Conservation (phyloP, 495 filamentous ascomycete species). For the Tuber umbilicatum region DNA sequence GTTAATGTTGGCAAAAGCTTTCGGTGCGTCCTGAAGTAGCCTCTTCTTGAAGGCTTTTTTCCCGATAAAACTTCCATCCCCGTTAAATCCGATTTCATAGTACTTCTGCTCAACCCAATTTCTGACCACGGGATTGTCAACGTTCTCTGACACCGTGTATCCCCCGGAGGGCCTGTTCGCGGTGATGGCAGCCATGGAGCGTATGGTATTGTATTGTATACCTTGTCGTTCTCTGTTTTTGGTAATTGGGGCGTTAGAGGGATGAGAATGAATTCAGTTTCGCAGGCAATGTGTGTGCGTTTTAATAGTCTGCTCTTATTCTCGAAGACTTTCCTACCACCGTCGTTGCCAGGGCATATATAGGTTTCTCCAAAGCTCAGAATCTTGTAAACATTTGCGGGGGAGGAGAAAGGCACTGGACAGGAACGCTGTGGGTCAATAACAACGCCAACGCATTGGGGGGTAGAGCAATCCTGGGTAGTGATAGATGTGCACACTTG, state of each 20-base stretch:
- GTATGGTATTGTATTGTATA: not conserved
- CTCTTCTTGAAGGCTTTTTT: not conserved
- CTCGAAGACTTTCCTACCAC: not conserved
- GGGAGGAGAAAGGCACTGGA: not conserved
- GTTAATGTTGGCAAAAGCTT: not conserved
- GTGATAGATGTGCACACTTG: not conserved
- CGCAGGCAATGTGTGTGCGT: not conserved
- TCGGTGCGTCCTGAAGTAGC: not conserved
- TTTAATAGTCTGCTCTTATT: not conserved
- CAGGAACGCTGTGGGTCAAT: not conserved
- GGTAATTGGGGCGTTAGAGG: not conserved
- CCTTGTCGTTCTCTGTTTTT: not conserved
- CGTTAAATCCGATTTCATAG: not conserved
- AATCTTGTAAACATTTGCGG: not conserved
- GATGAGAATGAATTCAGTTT: not conserved
- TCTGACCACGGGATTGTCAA: not conserved
- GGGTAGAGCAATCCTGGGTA: not conserved
- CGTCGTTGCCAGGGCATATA: not conserved
- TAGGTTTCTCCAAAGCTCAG: not conserved
- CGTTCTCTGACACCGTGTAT: not conserved
- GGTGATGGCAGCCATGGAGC: not conserved
- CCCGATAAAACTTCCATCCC: not conserved
- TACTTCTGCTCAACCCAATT: slow-evolving; percentile 5
- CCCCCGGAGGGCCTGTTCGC: not conserved
- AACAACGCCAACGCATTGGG: slow-evolving; percentile 1